Percentiles rank a stretch among this genome's conserved stretches.
phyloP scores from a whole-genome alignment of 305 asterid species.

The Rubia occidens region DNA sequence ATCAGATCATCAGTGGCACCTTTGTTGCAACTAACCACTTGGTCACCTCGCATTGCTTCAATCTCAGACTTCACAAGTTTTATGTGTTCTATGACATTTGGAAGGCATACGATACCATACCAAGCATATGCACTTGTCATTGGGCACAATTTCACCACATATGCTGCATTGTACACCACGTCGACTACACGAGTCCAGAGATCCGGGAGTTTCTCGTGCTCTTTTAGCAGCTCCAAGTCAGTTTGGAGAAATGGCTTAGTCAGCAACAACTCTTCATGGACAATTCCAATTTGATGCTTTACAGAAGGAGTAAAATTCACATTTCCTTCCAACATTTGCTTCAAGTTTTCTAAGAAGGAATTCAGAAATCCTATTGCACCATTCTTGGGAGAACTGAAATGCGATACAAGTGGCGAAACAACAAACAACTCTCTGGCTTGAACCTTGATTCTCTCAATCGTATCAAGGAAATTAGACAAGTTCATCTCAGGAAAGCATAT shows the following conservation, averaged over 20 bases:
- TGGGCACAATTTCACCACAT: conserved; percentile 8
- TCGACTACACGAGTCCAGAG: conserved; percentile 4
- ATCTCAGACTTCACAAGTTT: background rate
- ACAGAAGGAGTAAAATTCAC: background rate
- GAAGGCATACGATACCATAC: conserved; percentile 7
- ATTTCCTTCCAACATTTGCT: conserved; percentile 2
- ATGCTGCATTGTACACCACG: conserved; percentile 13
- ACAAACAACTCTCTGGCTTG: background rate
- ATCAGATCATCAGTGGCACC: background rate
- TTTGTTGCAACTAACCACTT: too few species aligned
- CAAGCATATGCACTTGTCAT: background rate
- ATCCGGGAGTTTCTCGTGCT: conserved; percentile 1
- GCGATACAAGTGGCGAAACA: conserved; percentile 1
- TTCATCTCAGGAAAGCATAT: background rate
- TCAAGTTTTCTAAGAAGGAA: conserved; percentile 6
- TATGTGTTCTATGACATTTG: background rate
- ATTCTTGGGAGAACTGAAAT: conserved; percentile 15
- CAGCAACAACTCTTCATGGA: conserved; percentile 8
- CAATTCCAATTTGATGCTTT: background rate
- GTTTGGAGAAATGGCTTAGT: background rate
- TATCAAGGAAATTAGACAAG: background rate
- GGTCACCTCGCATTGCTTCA: background rate
- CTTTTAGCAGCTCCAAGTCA: background rate
- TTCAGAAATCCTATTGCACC: conserved; percentile 17
- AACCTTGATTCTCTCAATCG: background rate